A percentile compares a stretch with the other conserved stretches of the same genome.
Evolutionary conservation across 441 rosid species (phyloP).

Genomic region (Arabidopsis hybrid): DNA sequence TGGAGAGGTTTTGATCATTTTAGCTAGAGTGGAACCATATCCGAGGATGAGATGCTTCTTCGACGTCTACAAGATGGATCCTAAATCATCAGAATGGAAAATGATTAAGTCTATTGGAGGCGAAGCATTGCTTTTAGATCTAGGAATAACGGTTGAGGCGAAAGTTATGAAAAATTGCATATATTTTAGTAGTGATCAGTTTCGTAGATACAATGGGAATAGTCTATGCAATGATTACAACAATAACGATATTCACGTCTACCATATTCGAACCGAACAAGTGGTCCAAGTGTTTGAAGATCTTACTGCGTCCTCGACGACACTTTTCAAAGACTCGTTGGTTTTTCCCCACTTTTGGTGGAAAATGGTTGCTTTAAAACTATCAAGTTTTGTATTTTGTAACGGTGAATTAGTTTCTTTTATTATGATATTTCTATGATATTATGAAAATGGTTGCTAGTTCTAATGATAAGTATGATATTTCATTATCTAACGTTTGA

Average conservation of each 20-base stretch:
- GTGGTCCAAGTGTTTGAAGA: background rate
- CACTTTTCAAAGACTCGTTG: slow-evolving; percentile 3
- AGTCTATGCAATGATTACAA: background rate
- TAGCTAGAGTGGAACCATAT: background rate
- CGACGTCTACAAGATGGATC: background rate
- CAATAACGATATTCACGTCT: background rate
- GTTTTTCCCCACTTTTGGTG: slow-evolving; percentile 15
- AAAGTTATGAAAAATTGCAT: background rate
- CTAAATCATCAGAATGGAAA: background rate
- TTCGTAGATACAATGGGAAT: background rate
- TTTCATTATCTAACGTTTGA: background rate
- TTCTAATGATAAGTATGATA: background rate
- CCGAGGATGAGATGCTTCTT: no score
- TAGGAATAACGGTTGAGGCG: background rate
- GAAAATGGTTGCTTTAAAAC: slow-evolving; percentile 1
- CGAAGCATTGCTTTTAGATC: slow-evolving; percentile 13
- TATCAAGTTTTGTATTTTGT: background rate
- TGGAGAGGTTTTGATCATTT: slow-evolving; percentile 14
- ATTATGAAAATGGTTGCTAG: no score
- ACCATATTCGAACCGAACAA: background rate
- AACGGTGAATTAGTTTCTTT: background rate
- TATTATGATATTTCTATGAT: no score
- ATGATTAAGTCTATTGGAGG: background rate
- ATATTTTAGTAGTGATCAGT: background rate
- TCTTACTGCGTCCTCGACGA: background rate